These are phyloP conservation scores for Starmerella vaccinii DNA, from an alignment of 805 yeast genomes.

Conservation along the genomic window DNA sequence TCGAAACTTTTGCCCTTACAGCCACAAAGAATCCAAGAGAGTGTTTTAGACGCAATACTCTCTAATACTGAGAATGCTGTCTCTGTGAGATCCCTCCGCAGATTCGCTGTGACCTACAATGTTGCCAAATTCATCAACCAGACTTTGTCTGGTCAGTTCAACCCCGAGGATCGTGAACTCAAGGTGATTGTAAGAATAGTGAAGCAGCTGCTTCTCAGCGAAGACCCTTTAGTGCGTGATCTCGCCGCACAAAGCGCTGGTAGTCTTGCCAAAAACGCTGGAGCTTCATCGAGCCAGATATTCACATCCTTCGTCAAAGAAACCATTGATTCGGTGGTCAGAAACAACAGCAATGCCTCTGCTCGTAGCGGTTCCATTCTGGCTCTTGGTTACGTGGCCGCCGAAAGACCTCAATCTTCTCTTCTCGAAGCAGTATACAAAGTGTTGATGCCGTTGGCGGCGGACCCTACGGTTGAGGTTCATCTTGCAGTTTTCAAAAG, in stretches of 20 bases:
- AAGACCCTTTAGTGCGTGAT: slow-evolving; percentile 36
- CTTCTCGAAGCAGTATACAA: slow-evolving; percentile 15
- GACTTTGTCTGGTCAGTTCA: neutral
- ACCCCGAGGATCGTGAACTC: slow-evolving; percentile 32
- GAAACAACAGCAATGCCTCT: slow-evolving; percentile 49
- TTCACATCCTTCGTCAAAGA: slow-evolving; percentile 37
- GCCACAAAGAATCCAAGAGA: slow-evolving; percentile 70
- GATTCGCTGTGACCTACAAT: slow-evolving; percentile 13
- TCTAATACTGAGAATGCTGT: slow-evolving; percentile 36
- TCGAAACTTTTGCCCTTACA: slow-evolving; percentile 59
- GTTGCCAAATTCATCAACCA: slow-evolving; percentile 12
- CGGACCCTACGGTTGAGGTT: slow-evolving; percentile 79
- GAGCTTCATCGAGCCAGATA: neutral
- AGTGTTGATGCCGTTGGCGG: slow-evolving; percentile 42
- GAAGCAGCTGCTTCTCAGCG: slow-evolving; percentile 34
- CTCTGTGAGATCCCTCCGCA: slow-evolving; percentile 17
- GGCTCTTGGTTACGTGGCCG: slow-evolving; percentile 40
- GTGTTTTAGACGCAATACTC: slow-evolving; percentile 73
- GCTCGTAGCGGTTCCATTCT: slow-evolving; percentile 50
- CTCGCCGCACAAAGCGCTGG: slow-evolving; percentile 53
- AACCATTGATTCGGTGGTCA: slow-evolving; percentile 53
- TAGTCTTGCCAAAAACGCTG: slow-evolving; percentile 32
- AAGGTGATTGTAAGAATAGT: slow-evolving; percentile 43
- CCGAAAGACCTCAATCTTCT: slow-evolving; percentile 24
- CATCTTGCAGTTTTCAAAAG: slow-evolving; percentile 64